Evolutionary conservation across 257 asterid species (phyloP).

Genomic region (Apocynum venetum): DNA sequence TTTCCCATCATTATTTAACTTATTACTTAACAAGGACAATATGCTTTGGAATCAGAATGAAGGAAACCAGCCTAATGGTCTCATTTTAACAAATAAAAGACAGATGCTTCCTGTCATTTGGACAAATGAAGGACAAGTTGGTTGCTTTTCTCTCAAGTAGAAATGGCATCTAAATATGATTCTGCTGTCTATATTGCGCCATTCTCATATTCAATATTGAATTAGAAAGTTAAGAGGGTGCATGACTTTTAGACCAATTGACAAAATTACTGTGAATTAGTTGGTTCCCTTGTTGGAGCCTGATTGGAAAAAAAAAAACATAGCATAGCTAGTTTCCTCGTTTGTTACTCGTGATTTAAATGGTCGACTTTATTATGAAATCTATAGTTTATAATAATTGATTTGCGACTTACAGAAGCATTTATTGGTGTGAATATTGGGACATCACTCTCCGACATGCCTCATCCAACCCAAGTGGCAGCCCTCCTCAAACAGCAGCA

Average conservation of each 20-base stretch:
- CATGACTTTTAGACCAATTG: too few species aligned
- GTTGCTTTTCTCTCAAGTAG: background rate
- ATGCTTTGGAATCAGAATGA: constrained; percentile 2
- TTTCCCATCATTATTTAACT: background rate
- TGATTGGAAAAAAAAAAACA: too few species aligned
- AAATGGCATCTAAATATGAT: background rate
- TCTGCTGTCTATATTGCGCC: too few species aligned
- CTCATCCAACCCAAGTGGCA: constrained; percentile 84
- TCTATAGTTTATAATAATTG: background rate
- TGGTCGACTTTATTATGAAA: background rate
- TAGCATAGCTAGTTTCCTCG: background rate
- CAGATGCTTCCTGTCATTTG: constrained; percentile 4
- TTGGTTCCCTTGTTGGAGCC: too few species aligned
- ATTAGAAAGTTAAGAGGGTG: too few species aligned
- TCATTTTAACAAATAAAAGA: background rate
- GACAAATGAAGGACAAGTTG: background rate
- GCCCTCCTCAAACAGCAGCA: constrained; percentile 76
- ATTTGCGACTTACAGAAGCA: constrained; percentile 39
- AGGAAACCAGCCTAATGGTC: background rate
- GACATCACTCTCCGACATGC: constrained; percentile 73
- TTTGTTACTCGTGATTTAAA: background rate
- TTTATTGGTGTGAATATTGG: constrained; percentile 80
- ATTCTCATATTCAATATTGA: too few species aligned
- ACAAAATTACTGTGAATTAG: too few species aligned
- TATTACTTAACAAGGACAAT: background rate